Conservation (phyloP, 2,329 filamentous ascomycete species). For the Trichoderma sp. region DNA sequence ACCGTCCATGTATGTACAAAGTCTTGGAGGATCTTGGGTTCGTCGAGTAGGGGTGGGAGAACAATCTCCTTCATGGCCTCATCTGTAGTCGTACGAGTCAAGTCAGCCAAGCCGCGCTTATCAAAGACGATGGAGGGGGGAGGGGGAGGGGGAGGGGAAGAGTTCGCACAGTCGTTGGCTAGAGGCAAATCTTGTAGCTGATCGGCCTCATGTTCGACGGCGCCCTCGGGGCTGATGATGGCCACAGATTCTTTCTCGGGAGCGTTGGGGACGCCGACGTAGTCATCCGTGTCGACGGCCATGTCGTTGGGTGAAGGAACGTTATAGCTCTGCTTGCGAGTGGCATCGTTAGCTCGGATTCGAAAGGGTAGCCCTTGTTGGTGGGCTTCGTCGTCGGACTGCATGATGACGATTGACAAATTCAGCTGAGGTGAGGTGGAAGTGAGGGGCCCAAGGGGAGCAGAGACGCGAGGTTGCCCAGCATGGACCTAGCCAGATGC, state of each 20-base stretch:
- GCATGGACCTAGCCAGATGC: not conserved
- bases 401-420: conserved; percentile 17
- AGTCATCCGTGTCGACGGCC: conserved; percentile 55
- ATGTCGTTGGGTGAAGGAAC: conserved; percentile 56
- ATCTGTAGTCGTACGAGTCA: conserved; percentile 44
- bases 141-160: not conserved
- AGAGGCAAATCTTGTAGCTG: conserved; percentile 46
- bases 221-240: conserved; percentile 53
- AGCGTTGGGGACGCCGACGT: conserved; percentile 48
- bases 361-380: conserved; percentile 24
- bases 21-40: conserved; percentile 77
- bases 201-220: conserved; percentile 47
- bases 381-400: conserved; percentile 23
- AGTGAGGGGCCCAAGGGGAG: not conserved
- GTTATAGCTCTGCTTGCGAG: conserved; percentile 46
- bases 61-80: conserved; percentile 82
- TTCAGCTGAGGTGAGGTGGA: conserved; percentile 23
- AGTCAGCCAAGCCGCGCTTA: conserved; percentile 20
- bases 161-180: conserved; percentile 52
- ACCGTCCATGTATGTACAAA: conserved; percentile 82
- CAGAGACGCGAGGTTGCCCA: not conserved
- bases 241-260: conserved; percentile 51
- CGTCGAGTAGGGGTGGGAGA: conserved; percentile 67
- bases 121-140: too few species aligned
- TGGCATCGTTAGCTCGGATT: conserved; percentile 28